Percentiles rank a stretch among this genome's conserved stretches.
Conservation (phyloP, 1,284 basidiomycete genomes). For the Malassezia caprae region DNA sequence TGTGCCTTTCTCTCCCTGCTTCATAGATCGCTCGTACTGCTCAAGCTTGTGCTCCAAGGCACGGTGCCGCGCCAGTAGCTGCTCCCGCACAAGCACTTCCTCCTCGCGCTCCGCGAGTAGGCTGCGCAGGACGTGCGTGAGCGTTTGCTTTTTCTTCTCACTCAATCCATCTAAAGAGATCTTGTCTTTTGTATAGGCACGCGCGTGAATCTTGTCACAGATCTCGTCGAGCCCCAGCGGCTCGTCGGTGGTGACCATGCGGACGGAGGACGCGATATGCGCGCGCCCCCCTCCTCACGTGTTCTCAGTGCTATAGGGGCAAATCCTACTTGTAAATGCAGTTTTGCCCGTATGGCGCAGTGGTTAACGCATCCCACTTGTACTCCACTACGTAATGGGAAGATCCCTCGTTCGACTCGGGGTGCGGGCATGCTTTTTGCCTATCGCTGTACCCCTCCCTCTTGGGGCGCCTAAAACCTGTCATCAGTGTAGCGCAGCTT, state of each 20-base stretch:
- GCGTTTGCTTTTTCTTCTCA: not conserved
- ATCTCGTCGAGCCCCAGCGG: conserved; percentile 10
- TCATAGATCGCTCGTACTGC: not conserved
- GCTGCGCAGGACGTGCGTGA: conserved; percentile 8
- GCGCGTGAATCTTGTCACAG: conserved; percentile 2
- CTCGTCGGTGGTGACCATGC: not conserved
- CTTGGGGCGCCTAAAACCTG: conserved; percentile 5
- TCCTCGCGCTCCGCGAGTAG: conserved; percentile 19
- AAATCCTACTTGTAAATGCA: not conserved
- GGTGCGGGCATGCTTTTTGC: conserved; percentile 17
- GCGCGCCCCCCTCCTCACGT: not conserved
- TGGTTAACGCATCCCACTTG: conserved; percentile 23
- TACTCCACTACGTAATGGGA: conserved; percentile 16
- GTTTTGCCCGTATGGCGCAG: conserved; percentile 22
- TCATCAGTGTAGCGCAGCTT: not conserved
- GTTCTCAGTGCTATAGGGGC: not conserved
- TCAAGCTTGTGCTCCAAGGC: conserved; percentile 12
- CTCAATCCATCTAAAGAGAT: conserved; percentile 5
- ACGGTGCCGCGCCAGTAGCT: conserved; percentile 14
- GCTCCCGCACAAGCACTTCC: conserved; percentile 12
- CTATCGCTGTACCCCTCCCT: not conserved
- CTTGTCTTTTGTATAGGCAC: conserved; percentile 1
- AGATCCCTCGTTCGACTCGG: conserved; percentile 24
- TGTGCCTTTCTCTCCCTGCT: conserved; percentile 3
- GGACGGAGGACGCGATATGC: not conserved